These are phyloP conservation scores for Sarcodon aspratus DNA, from an alignment of 768 basidiomycete species.

Conservation along the genomic window DNA sequence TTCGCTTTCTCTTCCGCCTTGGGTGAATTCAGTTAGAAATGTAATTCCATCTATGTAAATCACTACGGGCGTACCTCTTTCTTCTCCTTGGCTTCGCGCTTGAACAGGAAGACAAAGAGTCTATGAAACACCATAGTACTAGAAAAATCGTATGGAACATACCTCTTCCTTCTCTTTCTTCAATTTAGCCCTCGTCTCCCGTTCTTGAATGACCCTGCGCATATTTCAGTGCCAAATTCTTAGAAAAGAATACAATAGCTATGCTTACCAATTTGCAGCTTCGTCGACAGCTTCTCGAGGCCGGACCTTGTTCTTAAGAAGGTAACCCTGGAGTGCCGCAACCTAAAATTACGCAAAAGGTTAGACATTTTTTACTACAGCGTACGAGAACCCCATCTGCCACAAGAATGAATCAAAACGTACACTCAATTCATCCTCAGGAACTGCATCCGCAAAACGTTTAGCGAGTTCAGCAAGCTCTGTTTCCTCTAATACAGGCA, in stretches of 20 bases:
- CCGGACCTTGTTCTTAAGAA: constrained; percentile 85
- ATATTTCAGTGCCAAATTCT: background rate
- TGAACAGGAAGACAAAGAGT: constrained; percentile 1
- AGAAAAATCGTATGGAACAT: constrained; percentile 3
- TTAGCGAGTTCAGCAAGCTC: constrained; percentile 74
- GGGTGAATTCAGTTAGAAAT: background rate
- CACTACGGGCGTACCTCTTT: constrained; percentile 33
- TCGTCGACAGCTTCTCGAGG: constrained; percentile 79
- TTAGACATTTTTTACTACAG: background rate
- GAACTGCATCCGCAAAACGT: constrained; percentile 72
- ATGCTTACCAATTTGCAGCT: constrained; percentile 52
- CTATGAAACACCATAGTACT: background rate
- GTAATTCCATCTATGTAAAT: background rate
- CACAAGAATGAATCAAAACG: constrained; percentile 15
- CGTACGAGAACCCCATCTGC: constrained; percentile 3
- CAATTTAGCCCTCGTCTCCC: constrained; percentile 73
- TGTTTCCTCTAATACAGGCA: constrained; percentile 61
- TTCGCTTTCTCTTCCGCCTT: constrained; percentile 51
- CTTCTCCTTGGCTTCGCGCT: constrained; percentile 78
- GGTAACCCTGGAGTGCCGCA: constrained; percentile 75
- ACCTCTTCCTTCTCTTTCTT: constrained; percentile 70
- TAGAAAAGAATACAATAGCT: background rate
- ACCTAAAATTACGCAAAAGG: constrained; percentile 33
- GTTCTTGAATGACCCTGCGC: constrained; percentile 54
- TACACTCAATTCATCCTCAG: constrained; percentile 82